Evolutionary conservation across 805 yeast species (phyloP).

Genomic region (Saccharomycopsis synnaedendra): DNA sequence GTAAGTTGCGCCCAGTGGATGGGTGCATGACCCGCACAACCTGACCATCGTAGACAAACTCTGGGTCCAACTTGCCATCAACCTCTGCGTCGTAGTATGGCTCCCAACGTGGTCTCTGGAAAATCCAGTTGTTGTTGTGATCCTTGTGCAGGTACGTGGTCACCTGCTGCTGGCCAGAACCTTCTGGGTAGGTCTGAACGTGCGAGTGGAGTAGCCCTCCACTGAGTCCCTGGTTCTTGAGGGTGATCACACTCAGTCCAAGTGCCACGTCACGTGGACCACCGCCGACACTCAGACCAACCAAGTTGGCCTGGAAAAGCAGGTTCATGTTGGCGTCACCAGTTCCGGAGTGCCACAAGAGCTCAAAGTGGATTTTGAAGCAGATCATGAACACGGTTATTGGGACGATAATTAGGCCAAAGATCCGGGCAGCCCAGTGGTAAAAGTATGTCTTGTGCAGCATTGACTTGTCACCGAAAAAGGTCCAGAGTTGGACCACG

Average conservation of each 20-base stretch:
- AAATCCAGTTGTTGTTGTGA: slow-evolving; percentile 55
- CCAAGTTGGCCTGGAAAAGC: slow-evolving; percentile 67
- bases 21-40: slow-evolving; percentile 52
- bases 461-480: slow-evolving; percentile 58
- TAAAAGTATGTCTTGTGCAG: slow-evolving; percentile 35
- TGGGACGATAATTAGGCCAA: slow-evolving; percentile 59
- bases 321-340: slow-evolving; percentile 76
- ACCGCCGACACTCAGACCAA: slow-evolving; percentile 54
- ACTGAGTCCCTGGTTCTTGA: slow-evolving; percentile 58
- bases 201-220: slow-evolving; percentile 74
- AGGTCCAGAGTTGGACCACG: slow-evolving; percentile 75
- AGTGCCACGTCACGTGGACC: slow-evolving; percentile 57
- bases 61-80: slow-evolving; percentile 18
- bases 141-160: slow-evolving; percentile 75
- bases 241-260: slow-evolving; percentile 37
- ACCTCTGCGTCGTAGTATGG: slow-evolving; percentile 20
- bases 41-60: slow-evolving; percentile 44
- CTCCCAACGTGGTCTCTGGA: slow-evolving; percentile 39
- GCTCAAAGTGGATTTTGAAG: slow-evolving; percentile 67
- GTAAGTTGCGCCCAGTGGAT: slow-evolving; percentile 53
- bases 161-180: slow-evolving; percentile 67
- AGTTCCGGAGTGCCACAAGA: slow-evolving; percentile 66
- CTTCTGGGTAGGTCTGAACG: slow-evolving; percentile 59
- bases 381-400: slow-evolving; percentile 46
- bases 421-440: slow-evolving; percentile 59